These are phyloP conservation scores for Aspergillus hancockii DNA, from an alignment of 495 filamentous ascomycete genomes.

Conservation along the genomic window DNA sequence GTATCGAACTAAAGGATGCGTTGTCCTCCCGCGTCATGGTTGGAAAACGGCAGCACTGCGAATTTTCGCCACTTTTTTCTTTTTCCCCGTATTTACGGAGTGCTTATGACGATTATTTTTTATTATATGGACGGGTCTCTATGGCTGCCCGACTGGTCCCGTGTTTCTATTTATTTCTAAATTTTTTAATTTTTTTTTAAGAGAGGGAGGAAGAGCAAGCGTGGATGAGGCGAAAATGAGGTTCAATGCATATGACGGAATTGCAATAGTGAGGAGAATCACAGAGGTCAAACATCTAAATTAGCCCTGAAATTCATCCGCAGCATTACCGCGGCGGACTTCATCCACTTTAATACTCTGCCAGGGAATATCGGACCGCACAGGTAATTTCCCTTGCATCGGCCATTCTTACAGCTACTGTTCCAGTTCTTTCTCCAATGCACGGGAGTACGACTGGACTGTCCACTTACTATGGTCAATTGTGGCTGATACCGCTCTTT, in stretches of 20 bases:
- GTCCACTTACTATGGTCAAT: conserved; percentile 14
- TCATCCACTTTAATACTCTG: conserved; percentile 8
- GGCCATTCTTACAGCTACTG: conserved; percentile 1
- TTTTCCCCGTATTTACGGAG: not conserved
- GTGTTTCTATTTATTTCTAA: not conserved
- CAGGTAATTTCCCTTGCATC: conserved; percentile 17
- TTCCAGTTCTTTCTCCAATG: not conserved
- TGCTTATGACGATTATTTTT: conserved; percentile 9
- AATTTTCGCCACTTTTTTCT: conserved; percentile 19
- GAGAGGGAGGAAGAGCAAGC: not conserved
- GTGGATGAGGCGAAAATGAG: conserved; percentile 4
- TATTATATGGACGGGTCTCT: not conserved
- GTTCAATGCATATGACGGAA: conserved; percentile 3
- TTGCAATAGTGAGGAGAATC: not conserved
- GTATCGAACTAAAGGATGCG: conserved; percentile 29
- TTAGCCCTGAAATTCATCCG: not conserved
- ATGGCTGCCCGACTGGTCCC: conserved; percentile 15
- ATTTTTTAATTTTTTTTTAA: not conserved
- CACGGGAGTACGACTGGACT: conserved; percentile 10
- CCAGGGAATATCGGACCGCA: conserved; percentile 3
- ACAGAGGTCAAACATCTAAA: not conserved
- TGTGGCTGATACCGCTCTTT: conserved; percentile 22
- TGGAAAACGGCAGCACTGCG: conserved; percentile 11
- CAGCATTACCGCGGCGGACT: not conserved
- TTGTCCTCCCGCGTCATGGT: conserved; percentile 24